A percentile compares a stretch with the other conserved stretches of the same genome.
Evolutionary conservation across 176 grass and related monocot species (phyloP).

Genomic region (Carex cristatella): DNA sequence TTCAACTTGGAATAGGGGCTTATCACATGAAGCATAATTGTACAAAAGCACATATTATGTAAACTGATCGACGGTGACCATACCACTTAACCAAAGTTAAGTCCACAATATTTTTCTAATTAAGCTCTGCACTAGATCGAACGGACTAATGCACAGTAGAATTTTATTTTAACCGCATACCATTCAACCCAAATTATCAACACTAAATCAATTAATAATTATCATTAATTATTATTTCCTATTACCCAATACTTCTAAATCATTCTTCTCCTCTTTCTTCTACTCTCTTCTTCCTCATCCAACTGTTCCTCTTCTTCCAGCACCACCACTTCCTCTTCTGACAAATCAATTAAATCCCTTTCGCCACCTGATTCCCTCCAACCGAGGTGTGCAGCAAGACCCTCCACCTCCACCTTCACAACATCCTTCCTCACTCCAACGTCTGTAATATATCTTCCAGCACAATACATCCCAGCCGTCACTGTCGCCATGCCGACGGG

Average conservation of each 20-base stretch:
- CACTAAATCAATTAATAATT: conserved; percentile 28
- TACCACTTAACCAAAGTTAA: not conserved
- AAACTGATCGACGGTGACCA: not conserved
- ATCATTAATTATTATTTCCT: not conserved
- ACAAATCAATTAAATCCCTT: conserved; percentile 23
- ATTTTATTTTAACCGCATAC: conserved; percentile 3
- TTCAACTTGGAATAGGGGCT: not conserved
- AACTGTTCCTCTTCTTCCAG: conserved; percentile 18
- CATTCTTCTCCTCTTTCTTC: conserved; percentile 19
- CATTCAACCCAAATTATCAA: conserved; percentile 1
- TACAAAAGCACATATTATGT: not conserved
- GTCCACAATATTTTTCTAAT: not conserved
- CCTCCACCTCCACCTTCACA: conserved; percentile 62
- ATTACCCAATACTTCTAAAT: conserved; percentile 12
- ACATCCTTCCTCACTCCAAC: conserved; percentile 89
- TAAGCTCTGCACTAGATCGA: not conserved
- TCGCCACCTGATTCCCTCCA: conserved; percentile 19
- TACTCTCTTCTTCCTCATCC: conserved; percentile 17
- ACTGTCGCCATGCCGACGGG: conserved; percentile 91
- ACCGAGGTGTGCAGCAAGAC: conserved; percentile 41
- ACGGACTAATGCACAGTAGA: not conserved
- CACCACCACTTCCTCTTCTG: conserved; percentile 7
- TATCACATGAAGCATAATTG: not conserved
- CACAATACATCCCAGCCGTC: conserved; percentile 93
- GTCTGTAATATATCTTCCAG: conserved; percentile 85